phyloP scores from a whole-genome alignment of 2,329 filamentous ascomycete genomes.

The Epichloe elymi region DNA sequence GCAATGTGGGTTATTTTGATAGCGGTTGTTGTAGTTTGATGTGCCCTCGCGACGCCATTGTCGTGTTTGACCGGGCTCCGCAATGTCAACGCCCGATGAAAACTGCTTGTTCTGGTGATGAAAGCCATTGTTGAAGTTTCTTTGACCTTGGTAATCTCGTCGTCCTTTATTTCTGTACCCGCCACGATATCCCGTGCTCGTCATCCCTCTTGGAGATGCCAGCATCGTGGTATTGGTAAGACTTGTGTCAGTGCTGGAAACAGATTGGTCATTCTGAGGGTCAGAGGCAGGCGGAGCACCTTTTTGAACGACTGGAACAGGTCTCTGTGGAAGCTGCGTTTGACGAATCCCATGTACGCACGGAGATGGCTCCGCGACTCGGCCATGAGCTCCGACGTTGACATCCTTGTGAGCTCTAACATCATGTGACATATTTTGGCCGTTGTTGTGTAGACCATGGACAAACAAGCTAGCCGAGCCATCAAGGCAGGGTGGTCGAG shows the following conservation, averaged over 20 bases:
- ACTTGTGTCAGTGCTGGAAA: background rate
- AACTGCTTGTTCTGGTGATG: background rate
- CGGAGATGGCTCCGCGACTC: background rate
- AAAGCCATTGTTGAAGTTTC: background rate
- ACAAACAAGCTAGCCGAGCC: background rate
- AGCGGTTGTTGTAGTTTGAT: background rate
- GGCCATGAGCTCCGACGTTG: background rate
- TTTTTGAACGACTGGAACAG: background rate
- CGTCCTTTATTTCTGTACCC: background rate
- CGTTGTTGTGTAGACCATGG: background rate
- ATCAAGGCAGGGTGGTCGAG: background rate
- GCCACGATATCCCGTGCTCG: background rate
- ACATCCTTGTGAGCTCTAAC: background rate
- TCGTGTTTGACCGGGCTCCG: background rate
- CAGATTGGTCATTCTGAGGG: background rate
- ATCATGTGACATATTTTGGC: background rate
- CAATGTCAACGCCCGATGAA: background rate
- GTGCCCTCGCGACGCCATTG: background rate
- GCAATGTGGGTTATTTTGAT: slow-evolving; percentile 2
- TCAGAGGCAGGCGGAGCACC: background rate
- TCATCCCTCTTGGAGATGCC: background rate
- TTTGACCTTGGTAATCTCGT: background rate
- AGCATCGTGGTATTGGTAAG: background rate
- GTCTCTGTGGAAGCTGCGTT: background rate
- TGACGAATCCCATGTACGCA: background rate